Conservation (phyloP, 2,329 filamentous ascomycete genomes). For the Sordariomycetes sp. region DNA sequence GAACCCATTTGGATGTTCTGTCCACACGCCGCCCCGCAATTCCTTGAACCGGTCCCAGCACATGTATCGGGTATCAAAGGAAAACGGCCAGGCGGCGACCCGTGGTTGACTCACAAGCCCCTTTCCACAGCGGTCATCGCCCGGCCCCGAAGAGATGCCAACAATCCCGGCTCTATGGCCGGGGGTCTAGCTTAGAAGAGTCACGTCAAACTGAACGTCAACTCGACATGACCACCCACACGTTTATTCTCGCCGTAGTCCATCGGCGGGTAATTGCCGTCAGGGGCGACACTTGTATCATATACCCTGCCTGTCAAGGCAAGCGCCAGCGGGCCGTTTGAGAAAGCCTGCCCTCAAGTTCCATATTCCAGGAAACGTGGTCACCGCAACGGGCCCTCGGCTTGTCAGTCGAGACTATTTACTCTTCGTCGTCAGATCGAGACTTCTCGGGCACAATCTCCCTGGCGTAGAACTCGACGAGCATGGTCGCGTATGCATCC, state of each 20-base stretch:
- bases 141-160: no score
- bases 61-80: background rate
- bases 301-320: background rate
- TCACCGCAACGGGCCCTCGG: background rate
- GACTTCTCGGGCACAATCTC: slow-evolving; percentile 50
- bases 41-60: background rate
- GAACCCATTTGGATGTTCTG: background rate
- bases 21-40: background rate
- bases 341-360: background rate
- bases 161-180: no score
- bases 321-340: background rate
- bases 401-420: background rate
- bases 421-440: background rate
- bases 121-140: no score
- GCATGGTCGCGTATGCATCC: slow-evolving; percentile 94
- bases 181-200: no score
- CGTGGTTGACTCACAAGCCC: no score
- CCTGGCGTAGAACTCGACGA: slow-evolving; percentile 93
- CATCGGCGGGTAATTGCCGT: no score
- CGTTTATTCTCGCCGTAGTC: no score
- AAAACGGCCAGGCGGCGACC: background rate
- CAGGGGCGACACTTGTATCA: background rate
- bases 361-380: background rate
- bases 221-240: no score
- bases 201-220: no score